Evolutionary conservation across 495 filamentous ascomycete species (phyloP), one percentile per base, ranked within the genome.

Genomic region (Penicillium diatomitis): DNA sequence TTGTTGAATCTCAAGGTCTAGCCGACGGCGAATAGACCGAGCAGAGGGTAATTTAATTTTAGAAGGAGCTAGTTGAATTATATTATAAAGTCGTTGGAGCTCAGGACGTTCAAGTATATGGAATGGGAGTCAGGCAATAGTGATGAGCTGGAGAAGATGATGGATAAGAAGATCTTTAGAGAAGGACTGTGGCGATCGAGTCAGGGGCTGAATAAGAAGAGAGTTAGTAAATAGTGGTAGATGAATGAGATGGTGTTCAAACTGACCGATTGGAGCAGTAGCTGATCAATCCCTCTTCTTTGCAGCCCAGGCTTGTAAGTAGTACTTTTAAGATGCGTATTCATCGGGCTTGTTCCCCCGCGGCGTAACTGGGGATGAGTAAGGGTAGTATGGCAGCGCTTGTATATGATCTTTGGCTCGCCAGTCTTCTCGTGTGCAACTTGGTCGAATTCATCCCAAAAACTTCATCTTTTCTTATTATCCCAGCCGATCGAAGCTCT

Each of bases 321-420:
- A 37, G 11, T 5, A 37, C 35, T 37, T 37, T 37, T 37, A 3
- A 37, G 8, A 37, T 37, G 5, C 11, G 11, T 37, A 8, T 37
- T 37, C 5, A 37, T 37, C 11, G 11, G 35, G 11, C 8, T 8
- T n/a, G 35, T 37, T n/a, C 35, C 35, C 8, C 8, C 35, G 2
- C 35, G 29, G n/a, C 6, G 35, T 49, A 28, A 3, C 40, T 35
- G 41, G 8, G 41, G 39, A 39, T 49, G 38, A 41, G 38, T 27
- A 43, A 49, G 36, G 8, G 34, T 27, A 41, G 36, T 11, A 20
- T 48, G 20, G 29, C 38, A 49, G n/a, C 32, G 47, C 8, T 34
- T 43, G 31, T 32, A 54, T 28, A 54, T 54, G 38, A 54, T 43
- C 43, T 49, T 54, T 8, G 47, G 34, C 52, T 50, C 47, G 9